Conservation (phyloP, 257 asterid species). For the Marsdenia floribunda region DNA sequence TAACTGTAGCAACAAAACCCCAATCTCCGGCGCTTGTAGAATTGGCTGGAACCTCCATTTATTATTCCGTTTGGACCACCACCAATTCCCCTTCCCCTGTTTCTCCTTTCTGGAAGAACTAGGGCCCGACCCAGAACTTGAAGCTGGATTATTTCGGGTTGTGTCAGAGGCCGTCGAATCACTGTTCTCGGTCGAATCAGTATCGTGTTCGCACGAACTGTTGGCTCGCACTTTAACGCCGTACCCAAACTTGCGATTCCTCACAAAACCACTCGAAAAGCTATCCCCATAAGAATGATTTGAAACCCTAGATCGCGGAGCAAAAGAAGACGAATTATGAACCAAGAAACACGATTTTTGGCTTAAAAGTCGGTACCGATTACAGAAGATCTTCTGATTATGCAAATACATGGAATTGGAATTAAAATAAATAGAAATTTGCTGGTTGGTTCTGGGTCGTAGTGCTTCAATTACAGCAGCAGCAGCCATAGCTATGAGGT, state of each 20-base stretch:
- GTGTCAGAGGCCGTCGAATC: conserved; percentile 50
- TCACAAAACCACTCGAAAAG: conserved; percentile 16
- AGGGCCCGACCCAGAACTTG: conserved; percentile 30
- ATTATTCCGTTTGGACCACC: conserved; percentile 40
- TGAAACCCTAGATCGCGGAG: conserved; percentile 44
- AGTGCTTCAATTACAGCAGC: conserved; percentile 32
- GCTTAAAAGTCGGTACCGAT: conserved; percentile 40
- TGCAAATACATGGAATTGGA: conserved; percentile 29
- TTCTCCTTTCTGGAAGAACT: conserved; percentile 62
- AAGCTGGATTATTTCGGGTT: conserved; percentile 29
- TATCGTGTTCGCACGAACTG: conserved; percentile 71
- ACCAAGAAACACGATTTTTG: conserved; percentile 26
- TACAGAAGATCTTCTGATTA: conserved; percentile 27
- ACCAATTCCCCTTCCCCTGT: conserved; percentile 74
- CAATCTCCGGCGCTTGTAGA: conserved; percentile 82
- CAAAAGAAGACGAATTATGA: conserved; percentile 29
- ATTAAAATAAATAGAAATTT: conserved; percentile 39
- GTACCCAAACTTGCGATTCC: conserved; percentile 7
- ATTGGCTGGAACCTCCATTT: conserved; percentile 91
- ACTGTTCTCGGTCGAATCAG: conserved; percentile 56
- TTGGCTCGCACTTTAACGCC: conserved; percentile 43
- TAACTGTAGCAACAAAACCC: conserved; percentile 74
- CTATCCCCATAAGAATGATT: conserved; percentile 19
- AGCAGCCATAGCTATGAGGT: conserved; percentile 39
- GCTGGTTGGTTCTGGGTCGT: conserved; percentile 45